Percentiles rank a stretch among this genome's conserved stretches.
phyloP scores from a whole-genome alignment of 2,329 filamentous ascomycete genomes.

The Colletotrichum sp. region DNA sequence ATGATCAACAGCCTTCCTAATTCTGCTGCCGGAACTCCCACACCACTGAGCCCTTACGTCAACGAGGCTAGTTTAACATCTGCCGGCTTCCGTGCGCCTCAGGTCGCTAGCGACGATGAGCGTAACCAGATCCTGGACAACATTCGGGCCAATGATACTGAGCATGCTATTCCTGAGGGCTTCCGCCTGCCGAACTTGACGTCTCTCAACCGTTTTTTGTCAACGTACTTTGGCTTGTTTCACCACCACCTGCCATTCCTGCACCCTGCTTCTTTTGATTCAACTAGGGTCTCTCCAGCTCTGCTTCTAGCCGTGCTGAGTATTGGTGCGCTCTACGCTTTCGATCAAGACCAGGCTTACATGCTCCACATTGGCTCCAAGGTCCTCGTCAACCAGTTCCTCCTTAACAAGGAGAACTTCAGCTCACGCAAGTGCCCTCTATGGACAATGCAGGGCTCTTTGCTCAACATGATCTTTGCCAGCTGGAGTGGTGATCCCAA shows the following conservation, averaged over 20 bases:
- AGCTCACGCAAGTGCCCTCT: constrained; percentile 96
- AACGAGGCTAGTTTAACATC: constrained; percentile 59
- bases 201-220: constrained; percentile 88
- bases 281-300: constrained; percentile 79
- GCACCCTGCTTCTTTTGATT: constrained; percentile 89
- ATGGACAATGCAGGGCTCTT: constrained; percentile 97
- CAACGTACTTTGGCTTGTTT: constrained; percentile 96
- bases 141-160: constrained; percentile 80
- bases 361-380: constrained; percentile 98
- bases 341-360: constrained; percentile 96
- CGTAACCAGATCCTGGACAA: constrained; percentile 85
- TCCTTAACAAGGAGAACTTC: constrained; percentile 98
- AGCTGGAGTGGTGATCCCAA: constrained; percentile 99
- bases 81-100: constrained; percentile 73
- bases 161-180: constrained; percentile 83
- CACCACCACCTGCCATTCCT: constrained; percentile 96
- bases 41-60: constrained; percentile 75
- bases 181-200: constrained; percentile 85
- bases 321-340: constrained; percentile 94
- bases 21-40: constrained; percentile 72
- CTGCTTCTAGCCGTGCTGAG: constrained; percentile 89
- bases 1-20: constrained; percentile 75
- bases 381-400: constrained; percentile 93
- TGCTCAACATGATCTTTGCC: constrained; percentile 98
- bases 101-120: constrained; percentile 84